Evolutionary conservation across 2,329 filamentous ascomycete species (phyloP), one percentile per base, ranked within the genome.

Genomic region (Fusarium gaditjirri): DNA sequence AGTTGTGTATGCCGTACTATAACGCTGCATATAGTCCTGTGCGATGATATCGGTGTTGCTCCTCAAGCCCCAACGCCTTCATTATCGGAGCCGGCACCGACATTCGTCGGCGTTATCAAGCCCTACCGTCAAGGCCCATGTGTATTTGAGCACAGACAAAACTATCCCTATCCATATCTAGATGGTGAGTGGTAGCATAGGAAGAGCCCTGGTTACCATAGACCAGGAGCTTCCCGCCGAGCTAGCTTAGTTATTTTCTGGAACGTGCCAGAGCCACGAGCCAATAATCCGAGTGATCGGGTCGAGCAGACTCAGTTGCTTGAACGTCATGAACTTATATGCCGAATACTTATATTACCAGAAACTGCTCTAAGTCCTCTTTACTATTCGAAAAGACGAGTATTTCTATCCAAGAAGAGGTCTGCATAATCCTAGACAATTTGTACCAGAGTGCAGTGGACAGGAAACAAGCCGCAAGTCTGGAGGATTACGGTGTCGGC

Each of bases 31-130:
- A 55, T 39, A 55, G 46, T 65, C 49, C 56, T 70, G 52, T 71
- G 58, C 50, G 55, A 64, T 72, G 70, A 73, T 73, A 70, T 72
- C 38, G 71, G 44, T 63, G 55, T 70, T 64, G 61, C 57, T 65
- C 44, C 61, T 72, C 61, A 66, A 69, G 52, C 58, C 63, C 62
- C 53, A 50, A 53, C 42, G 16, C 38, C 46, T 33, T 61, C 19
- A 56, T 38, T 54, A 57, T 61, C 35, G 49, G 38, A 62, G 44
- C 54, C 39, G 41, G 58, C 49, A 61, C 63, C 64, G 50, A 70
- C 46, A 43, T 67, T 54, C 25, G 38, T 58, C 62, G 59, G 59
- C 43, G 47, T 50, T 39, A 36, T 25, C n/a, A 36, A 46, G 68
- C 44, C 46, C 56, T 52, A 27, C 62, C 33, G 36, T 49, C 41